phyloP scores from a whole-genome alignment of 2,329 filamentous ascomycete genomes.

The Penicillium oxalicum region DNA sequence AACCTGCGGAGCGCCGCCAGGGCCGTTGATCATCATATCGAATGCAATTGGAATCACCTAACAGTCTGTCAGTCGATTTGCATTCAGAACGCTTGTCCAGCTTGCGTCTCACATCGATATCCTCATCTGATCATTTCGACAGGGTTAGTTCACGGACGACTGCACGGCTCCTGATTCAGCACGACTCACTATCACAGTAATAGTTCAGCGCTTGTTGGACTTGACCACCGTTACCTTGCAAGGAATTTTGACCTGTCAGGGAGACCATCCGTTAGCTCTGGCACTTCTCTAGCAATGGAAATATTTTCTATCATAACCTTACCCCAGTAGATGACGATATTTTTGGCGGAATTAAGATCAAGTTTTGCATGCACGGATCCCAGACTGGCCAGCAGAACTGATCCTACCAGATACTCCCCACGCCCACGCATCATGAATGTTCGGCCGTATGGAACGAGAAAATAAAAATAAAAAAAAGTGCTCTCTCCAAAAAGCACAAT shows the following conservation, averaged over 20 bases:
- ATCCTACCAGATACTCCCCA: conserved; percentile 20
- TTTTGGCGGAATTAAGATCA: conserved; percentile 43
- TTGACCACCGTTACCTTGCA: conserved; percentile 38
- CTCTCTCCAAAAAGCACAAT: no score
- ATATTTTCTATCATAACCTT: neutral
- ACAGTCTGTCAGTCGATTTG: neutral
- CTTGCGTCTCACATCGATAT: conserved; percentile 13
- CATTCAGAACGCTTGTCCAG: no score
- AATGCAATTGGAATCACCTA: conserved; percentile 62
- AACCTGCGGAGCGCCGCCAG: conserved; percentile 45
- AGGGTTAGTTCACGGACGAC: conserved; percentile 7
- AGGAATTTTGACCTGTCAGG: conserved; percentile 55
- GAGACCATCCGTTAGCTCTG: neutral
- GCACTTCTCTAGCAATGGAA: neutral
- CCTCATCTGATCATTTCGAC: conserved; percentile 15
- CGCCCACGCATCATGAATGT: conserved; percentile 23
- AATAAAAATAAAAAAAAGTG: conserved; percentile 11
- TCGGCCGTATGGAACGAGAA: neutral
- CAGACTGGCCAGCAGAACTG: conserved; percentile 27
- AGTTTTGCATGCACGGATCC: conserved; percentile 37
- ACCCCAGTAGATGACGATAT: conserved; percentile 63
- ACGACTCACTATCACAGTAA: conserved; percentile 54
- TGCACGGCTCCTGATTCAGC: neutral
- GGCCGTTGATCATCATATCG: conserved; percentile 51
- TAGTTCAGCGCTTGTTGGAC: conserved; percentile 52